Conservation (phyloP, 2,329 filamentous ascomycete genomes). For the Aspergillus ustus region DNA sequence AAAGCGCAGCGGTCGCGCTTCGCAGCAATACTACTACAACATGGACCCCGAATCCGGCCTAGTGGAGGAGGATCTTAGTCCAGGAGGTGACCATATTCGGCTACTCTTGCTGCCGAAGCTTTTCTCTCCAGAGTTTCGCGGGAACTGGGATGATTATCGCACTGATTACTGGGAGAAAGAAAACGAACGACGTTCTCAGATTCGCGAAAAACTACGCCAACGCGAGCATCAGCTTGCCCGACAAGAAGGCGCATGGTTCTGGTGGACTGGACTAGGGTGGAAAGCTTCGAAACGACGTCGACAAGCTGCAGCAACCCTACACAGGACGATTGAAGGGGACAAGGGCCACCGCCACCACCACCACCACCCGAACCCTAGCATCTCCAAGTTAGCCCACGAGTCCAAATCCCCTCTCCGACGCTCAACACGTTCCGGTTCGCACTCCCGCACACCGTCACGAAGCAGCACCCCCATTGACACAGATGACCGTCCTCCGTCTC, state of each 20-base stretch:
- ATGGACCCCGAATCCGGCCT: slow-evolving; percentile 66
- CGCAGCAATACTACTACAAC: slow-evolving; percentile 51
- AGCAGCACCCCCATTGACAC: slow-evolving; percentile 45
- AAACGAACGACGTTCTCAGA: slow-evolving; percentile 80
- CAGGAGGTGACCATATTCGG: slow-evolving; percentile 90
- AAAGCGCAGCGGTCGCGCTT: slow-evolving; percentile 43
- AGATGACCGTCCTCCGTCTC: slow-evolving; percentile 43
- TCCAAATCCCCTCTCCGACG: slow-evolving; percentile 36
- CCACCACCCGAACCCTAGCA: slow-evolving; percentile 34
- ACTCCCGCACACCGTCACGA: slow-evolving; percentile 49
- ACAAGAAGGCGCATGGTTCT: slow-evolving; percentile 73
- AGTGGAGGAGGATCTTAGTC: slow-evolving; percentile 86
- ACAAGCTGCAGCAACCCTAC: slow-evolving; percentile 33
- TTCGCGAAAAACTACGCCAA: slow-evolving; percentile 72
- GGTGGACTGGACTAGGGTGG: slow-evolving; percentile 74
- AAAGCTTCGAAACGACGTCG: slow-evolving; percentile 38
- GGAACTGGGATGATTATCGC: slow-evolving; percentile 95
- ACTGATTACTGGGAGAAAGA: slow-evolving; percentile 97
- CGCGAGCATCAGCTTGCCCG: slow-evolving; percentile 70
- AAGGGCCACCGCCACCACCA: slow-evolving; percentile 35
- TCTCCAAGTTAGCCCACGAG: slow-evolving; percentile 35
- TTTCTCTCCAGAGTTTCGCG: slow-evolving; percentile 90
- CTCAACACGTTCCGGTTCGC: slow-evolving; percentile 43
- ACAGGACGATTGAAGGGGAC: slow-evolving; percentile 33
- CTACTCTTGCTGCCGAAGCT: slow-evolving; percentile 89